Evolutionary conservation across 768 basidiomycete species (phyloP).

Genomic region (Stropharia rugosoannulata): DNA sequence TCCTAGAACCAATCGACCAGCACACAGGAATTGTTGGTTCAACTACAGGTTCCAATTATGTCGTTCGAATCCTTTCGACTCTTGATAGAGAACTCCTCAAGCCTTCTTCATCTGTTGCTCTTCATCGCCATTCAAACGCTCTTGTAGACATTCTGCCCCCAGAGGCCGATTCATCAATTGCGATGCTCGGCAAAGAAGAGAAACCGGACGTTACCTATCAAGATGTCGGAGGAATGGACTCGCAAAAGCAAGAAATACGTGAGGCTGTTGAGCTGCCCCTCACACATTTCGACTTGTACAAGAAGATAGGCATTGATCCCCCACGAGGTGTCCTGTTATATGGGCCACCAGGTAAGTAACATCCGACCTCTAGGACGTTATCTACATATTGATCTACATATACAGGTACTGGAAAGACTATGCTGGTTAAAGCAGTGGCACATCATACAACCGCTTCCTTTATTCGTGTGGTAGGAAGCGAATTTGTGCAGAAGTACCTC

Average conservation of each 20-base stretch:
- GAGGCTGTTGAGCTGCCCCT: slow-evolving; percentile 97
- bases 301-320: slow-evolving; percentile 99
- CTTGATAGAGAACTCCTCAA: slow-evolving; percentile 96
- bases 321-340: slow-evolving; percentile 96
- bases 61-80: slow-evolving; percentile 95
- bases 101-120: slow-evolving; percentile 95
- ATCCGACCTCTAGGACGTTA: too few species aligned
- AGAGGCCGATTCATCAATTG: slow-evolving; percentile 96
- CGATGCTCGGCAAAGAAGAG: slow-evolving; percentile 93
- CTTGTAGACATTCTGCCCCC: slow-evolving; percentile 98
- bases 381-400: too few species aligned
- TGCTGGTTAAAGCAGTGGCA: slow-evolving; percentile 99
- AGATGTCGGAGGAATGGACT: slow-evolving; percentile 96
- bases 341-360: slow-evolving; percentile 83
- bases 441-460: slow-evolving; percentile 96
- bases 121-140: slow-evolving; percentile 98
- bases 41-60: slow-evolving; percentile 97
- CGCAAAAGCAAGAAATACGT: slow-evolving; percentile 97
- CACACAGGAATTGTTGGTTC: slow-evolving; percentile 96
- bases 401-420: slow-evolving; percentile 94
- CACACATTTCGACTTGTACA: slow-evolving; percentile 97
- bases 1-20: slow-evolving; percentile 98
- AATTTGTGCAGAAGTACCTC: slow-evolving; percentile 99
- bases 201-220: slow-evolving; percentile 91
- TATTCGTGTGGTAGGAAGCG: slow-evolving; percentile 96